Evolutionary conservation across 1,284 basidiomycete genomes (phyloP).

Genomic region (Leccinum griseonigrum): DNA sequence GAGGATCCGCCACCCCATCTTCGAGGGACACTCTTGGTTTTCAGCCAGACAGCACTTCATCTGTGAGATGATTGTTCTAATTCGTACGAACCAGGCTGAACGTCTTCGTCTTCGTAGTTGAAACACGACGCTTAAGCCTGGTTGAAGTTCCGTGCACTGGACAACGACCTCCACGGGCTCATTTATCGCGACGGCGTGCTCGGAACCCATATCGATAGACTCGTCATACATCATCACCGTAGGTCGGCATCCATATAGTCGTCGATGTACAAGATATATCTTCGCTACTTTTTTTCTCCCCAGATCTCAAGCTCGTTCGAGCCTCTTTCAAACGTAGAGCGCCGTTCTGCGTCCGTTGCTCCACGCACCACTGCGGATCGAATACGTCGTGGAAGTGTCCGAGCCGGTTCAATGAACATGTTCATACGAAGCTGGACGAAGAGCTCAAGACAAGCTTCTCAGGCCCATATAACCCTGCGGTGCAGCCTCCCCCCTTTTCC

Average conservation of each 20-base stretch:
- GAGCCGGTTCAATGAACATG: slow-evolving; percentile 41
- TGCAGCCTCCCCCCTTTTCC: slow-evolving; percentile 29
- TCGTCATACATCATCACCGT: slow-evolving; percentile 17
- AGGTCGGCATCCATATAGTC: slow-evolving; percentile 51
- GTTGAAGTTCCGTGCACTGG: slow-evolving; percentile 32
- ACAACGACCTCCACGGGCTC: slow-evolving; percentile 42
- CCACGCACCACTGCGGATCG: slow-evolving; percentile 52
- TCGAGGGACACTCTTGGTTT: slow-evolving; percentile 38
- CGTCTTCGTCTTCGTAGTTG: slow-evolving; percentile 32
- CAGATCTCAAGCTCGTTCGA: slow-evolving; percentile 47
- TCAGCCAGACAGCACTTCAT: slow-evolving; percentile 39
- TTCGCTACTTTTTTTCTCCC: slow-evolving; percentile 51
- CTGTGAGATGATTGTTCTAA: slow-evolving; percentile 45
- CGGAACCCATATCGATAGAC: slow-evolving; percentile 55
- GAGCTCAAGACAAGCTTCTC: slow-evolving; percentile 56
- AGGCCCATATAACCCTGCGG: slow-evolving; percentile 60
- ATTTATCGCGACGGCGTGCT: slow-evolving; percentile 40
- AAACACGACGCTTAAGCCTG: slow-evolving; percentile 28
- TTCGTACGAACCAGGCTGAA: slow-evolving; percentile 46
- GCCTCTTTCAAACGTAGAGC: slow-evolving; percentile 29
- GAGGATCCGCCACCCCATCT: slow-evolving; percentile 40
- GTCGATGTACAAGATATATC: slow-evolving; percentile 55
- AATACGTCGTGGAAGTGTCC: slow-evolving; percentile 61
- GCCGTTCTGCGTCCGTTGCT: slow-evolving; percentile 54
- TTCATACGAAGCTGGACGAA: slow-evolving; percentile 35